Base-by-base conservation (phyloP, 345 rosid genomes). In the Syzygium aromaticum region DNA sequence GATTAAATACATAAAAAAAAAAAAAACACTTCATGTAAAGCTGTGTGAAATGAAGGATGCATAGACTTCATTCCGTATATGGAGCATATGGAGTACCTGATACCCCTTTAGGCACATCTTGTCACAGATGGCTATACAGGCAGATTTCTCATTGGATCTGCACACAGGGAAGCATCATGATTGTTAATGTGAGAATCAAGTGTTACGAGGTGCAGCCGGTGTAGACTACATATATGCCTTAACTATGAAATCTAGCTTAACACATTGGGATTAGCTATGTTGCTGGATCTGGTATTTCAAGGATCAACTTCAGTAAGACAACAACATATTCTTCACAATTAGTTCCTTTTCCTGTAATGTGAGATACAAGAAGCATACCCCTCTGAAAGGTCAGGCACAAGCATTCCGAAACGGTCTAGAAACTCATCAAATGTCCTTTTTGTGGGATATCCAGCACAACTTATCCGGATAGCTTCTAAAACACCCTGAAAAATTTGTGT, bases 391-490 rank as follows among this genome's bases (percentile, higher is more conserved):
- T 98, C 95, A 3, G 99, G 98, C 90, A 98, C 95, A 92, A 98
- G 99, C 89, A 98, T 95, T 86, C 99, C 99, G 91, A 98, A 98
- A 80, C 99, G 99, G 86, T 93, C 93, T 89, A 98, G 98, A 90
- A 96, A 95, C 89, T 98, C 99, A 86, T 96, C 94, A 90, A 98
- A 98, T 17, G 99, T 95, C 56, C 99, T 93, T 88, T 97, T 95
- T 33, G 99, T 98, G 84, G 99, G 99, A 93, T 98, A 98, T 86
- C 99, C 99, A 85, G 99, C 99, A 94, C 99, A 98, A 89, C 99
- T 98, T 90, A 98, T 98, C 89, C 99, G 94, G 89, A 98, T 98
- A 87, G 99, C 99, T 94, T 98, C 99, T 87, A 98, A 95, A 86
- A 98, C 99, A 90, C 99, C 99, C 99, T 98, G 87, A 51, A 88